A percentile compares a stretch with the other conserved stretches of the same genome.
phyloP scores from a whole-genome alignment of 2,329 filamentous ascomycete genomes.

The Claviceps spartinae region DNA sequence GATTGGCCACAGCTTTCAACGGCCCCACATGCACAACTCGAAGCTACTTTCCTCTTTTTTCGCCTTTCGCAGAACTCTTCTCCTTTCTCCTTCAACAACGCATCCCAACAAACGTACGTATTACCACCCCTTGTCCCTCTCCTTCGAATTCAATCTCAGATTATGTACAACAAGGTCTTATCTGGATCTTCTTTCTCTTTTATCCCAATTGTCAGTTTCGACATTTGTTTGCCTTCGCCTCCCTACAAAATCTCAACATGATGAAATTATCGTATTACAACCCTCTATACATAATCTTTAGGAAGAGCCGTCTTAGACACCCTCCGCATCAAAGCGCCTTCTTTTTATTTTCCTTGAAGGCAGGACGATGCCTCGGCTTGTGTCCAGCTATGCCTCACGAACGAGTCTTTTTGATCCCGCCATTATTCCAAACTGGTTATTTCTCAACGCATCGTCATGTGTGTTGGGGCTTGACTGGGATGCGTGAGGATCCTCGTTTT shows the following conservation, averaged over 20 bases:
- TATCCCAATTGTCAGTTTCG: too few species aligned
- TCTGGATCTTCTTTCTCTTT: not conserved
- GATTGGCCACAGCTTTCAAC: not conserved
- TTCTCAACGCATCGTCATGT: conserved; percentile 21
- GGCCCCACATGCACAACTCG: not conserved
- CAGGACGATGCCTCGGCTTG: conserved; percentile 9
- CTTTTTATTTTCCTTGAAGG: not conserved
- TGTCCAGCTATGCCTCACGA: conserved; percentile 1
- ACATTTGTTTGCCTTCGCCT: not conserved
- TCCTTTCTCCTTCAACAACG: not conserved
- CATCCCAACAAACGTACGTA: not conserved
- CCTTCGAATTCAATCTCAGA: not conserved
- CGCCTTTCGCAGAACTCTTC: not conserved
- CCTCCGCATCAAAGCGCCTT: conserved; percentile 11
- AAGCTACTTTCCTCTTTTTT: not conserved
- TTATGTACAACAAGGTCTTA: too few species aligned
- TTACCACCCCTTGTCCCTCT: not conserved
- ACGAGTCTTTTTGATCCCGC: conserved; percentile 9
- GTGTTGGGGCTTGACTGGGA: conserved; percentile 9
- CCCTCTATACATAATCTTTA: conserved; percentile 23
- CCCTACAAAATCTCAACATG: conserved; percentile 16
- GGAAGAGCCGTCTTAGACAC: conserved; percentile 36
- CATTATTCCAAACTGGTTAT: conserved; percentile 8
- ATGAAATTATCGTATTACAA: conserved; percentile 24
- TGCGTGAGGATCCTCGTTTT: conserved; percentile 8